Conservation (phyloP, 495 filamentous ascomycete genomes). For the Penicillium pulvis region DNA sequence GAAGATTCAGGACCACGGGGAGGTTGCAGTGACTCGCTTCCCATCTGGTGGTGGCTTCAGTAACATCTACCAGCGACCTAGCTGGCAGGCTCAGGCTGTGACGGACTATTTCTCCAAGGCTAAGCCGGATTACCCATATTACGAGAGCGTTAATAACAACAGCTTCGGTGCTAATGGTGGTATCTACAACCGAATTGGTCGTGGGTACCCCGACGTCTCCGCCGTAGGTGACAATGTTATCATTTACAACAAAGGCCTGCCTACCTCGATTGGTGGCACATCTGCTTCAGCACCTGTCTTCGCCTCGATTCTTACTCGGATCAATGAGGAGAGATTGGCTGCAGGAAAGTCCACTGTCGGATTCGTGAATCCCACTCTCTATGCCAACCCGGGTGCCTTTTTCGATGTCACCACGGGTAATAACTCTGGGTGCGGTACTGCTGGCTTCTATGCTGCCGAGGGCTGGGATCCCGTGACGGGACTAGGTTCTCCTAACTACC, state of each 20-base stretch:
- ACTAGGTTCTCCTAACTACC: slow-evolving; percentile 59
- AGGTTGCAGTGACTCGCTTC: slow-evolving; percentile 48
- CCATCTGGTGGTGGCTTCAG: slow-evolving; percentile 67
- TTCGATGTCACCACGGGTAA: slow-evolving; percentile 63
- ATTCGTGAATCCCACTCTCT: slow-evolving; percentile 63
- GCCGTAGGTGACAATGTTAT: slow-evolving; percentile 63
- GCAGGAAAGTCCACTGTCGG: slow-evolving; percentile 59
- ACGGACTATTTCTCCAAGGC: slow-evolving; percentile 49
- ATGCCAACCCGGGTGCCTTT: slow-evolving; percentile 60
- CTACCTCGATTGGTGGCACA: slow-evolving; percentile 53
- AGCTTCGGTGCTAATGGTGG: slow-evolving; percentile 46
- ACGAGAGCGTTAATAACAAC: slow-evolving; percentile 38
- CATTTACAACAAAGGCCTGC: slow-evolving; percentile 43
- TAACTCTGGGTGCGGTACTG: slow-evolving; percentile 59
- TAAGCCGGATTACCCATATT: slow-evolving; percentile 47
- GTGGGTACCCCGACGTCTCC: slow-evolving; percentile 66
- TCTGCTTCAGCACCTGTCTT: slow-evolving; percentile 60
- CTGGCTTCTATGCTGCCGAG: slow-evolving; percentile 53
- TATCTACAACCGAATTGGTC: slow-evolving; percentile 60
- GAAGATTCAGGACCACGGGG: slow-evolving; percentile 37
- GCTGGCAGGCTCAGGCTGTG: slow-evolving; percentile 59
- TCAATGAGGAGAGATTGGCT: slow-evolving; percentile 64
- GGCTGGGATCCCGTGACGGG: slow-evolving; percentile 70
- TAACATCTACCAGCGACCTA: slow-evolving; percentile 63
- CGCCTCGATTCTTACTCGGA: slow-evolving; percentile 57